Evolutionary conservation across 2,329 filamentous ascomycete genomes (phyloP).

Genomic region (Didymella segeticola): DNA sequence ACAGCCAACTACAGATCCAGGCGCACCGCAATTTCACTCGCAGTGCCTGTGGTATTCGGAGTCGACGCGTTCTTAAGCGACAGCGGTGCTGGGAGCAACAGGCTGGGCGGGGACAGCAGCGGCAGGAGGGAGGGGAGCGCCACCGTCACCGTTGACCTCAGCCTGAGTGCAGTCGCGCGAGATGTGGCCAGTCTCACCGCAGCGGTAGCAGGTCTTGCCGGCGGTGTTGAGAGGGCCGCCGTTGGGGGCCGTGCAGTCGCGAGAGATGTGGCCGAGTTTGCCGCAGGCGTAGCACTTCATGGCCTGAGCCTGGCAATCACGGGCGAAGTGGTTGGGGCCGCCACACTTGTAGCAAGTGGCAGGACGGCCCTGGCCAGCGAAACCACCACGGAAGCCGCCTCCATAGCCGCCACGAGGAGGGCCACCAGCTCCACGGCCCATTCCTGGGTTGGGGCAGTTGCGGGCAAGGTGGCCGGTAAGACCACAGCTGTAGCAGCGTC

Average conservation of each 20-base stretch:
- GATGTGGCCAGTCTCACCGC: conserved; percentile 94
- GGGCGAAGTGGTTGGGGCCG: conserved; percentile 95
- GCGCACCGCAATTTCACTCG: conserved; percentile 30
- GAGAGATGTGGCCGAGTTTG: conserved; percentile 89
- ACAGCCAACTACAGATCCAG: background rate
- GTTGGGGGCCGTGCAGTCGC: conserved; percentile 95
- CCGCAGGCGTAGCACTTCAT: conserved; percentile 99
- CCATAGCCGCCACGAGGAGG: conserved; percentile 74
- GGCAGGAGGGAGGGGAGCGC: conserved; percentile 34
- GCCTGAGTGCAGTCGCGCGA: conserved; percentile 92
- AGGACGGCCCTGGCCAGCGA: conserved; percentile 69
- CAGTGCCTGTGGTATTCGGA: conserved; percentile 4
- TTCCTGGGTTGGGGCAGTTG: conserved; percentile 80
- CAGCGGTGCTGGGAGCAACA: conserved; percentile 51
- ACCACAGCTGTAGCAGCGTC: conserved; percentile 96
- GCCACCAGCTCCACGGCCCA: conserved; percentile 68
- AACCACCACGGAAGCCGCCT: conserved; percentile 74
- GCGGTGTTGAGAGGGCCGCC: conserved; percentile 94
- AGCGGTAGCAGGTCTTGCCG: conserved; percentile 98
- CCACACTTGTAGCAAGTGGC: conserved; percentile 75
- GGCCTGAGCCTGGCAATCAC: conserved; percentile 96
- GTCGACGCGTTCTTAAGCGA: conserved; percentile 36
- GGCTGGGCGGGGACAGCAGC: conserved; percentile 42
- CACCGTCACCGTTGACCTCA: conserved; percentile 56
- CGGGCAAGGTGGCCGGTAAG: conserved; percentile 92